A percentile compares a stretch with the other conserved stretches of the same genome.
phyloP scores from a whole-genome alignment of 164 flowering plant species.

The Kalanchoe fedtschenkoi region DNA sequence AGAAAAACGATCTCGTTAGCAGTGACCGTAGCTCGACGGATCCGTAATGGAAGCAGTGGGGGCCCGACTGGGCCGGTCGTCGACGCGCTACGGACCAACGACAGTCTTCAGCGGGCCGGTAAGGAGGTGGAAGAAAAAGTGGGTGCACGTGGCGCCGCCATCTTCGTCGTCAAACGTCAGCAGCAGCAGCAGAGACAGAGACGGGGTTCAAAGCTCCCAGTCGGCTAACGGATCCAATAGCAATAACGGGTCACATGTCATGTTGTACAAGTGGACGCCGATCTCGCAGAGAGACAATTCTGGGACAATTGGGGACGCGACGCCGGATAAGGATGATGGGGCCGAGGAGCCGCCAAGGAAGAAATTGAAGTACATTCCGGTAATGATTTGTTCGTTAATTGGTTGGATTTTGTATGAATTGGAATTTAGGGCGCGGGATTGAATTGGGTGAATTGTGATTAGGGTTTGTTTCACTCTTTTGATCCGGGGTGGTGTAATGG shows the following conservation, averaged over 20 bases:
- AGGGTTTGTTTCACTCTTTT: neutral
- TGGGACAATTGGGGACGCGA: constrained; percentile 13
- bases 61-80: constrained; percentile 1
- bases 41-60: constrained; percentile 8
- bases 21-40: too few relatives aligned
- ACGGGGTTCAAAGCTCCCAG: neutral
- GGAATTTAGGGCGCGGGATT: neutral
- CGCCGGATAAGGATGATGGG: constrained; percentile 23
- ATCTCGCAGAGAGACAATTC: constrained; percentile 22
- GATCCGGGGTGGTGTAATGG: neutral
- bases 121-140: constrained; percentile 17
- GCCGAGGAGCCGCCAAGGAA: constrained; percentile 52
- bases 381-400: constrained; percentile 13
- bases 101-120: constrained; percentile 4
- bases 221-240: constrained; percentile 26
- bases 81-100: constrained; percentile 2
- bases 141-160: constrained; percentile 65
- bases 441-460: neutral
- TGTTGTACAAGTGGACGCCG: constrained; percentile 88
- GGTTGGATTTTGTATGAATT: neutral
- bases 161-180: constrained; percentile 11
- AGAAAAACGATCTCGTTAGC: too few relatives aligned
- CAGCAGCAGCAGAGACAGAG: constrained; percentile 10
- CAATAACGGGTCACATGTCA: constrained; percentile 50
- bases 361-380: constrained; percentile 85